A percentile compares a stretch with the other conserved stretches of the same genome.
Conservation (phyloP, 768 basidiomycete genomes). For the Mycena galopus region DNA sequence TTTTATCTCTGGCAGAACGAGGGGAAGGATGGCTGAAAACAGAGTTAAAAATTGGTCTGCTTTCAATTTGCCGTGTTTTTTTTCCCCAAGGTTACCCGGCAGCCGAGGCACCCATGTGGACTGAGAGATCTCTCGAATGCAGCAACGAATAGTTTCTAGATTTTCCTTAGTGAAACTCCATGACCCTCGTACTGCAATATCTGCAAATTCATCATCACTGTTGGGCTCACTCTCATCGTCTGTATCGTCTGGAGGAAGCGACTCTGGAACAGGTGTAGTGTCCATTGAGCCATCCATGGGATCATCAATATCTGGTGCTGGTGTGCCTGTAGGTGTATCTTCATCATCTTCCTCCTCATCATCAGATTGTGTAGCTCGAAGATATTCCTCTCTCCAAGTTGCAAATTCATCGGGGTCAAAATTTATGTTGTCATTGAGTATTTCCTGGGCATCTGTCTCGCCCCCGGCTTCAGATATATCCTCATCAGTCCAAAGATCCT, state of each 20-base stretch:
- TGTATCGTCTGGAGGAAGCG: neutral
- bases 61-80: slow-evolving; percentile 38
- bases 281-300: slow-evolving; percentile 15
- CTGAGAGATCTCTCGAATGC: neutral
- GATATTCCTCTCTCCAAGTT: neutral
- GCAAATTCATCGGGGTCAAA: neutral
- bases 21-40: too few species aligned
- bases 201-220: neutral
- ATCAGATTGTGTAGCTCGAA: slow-evolving; percentile 3
- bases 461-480: neutral
- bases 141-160: too few species aligned
- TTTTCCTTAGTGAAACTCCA: too few species aligned
- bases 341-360: slow-evolving; percentile 7
- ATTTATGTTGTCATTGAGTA: neutral
- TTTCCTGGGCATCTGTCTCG: neutral
- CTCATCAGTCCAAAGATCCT: neutral
- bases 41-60: too few species aligned
- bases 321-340: neutral
- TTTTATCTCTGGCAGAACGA: slow-evolving; percentile 29
- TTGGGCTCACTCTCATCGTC: neutral
- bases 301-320: slow-evolving; percentile 1
- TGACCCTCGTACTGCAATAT: too few species aligned
- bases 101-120: slow-evolving; percentile 30
- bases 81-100: slow-evolving; percentile 37
- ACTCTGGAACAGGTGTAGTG: slow-evolving; percentile 9